phyloP scores from a whole-genome alignment of 2,329 filamentous ascomycete genomes.

The Trichoderma sp. region DNA sequence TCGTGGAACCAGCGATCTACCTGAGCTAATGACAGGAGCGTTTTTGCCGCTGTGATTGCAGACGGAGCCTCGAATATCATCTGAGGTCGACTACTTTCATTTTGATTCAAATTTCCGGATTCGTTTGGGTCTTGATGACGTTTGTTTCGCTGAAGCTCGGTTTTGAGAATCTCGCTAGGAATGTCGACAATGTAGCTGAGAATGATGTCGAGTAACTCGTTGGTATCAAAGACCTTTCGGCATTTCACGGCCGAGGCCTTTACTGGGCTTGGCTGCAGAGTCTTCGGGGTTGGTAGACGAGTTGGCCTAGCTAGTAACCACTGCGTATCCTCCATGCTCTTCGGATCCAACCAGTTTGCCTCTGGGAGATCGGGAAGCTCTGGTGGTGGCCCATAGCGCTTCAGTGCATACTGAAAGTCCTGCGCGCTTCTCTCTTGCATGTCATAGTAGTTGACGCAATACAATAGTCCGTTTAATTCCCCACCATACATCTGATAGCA shows the following conservation, averaged over 20 bases:
- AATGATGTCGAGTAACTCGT: conserved; percentile 2
- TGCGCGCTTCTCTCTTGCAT: conserved; percentile 14
- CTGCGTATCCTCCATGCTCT: conserved; percentile 13
- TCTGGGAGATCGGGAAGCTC: background rate
- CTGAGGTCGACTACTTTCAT: background rate
- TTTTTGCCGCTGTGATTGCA: background rate
- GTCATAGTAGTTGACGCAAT: conserved; percentile 8
- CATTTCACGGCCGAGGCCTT: background rate
- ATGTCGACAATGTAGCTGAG: conserved; percentile 11
- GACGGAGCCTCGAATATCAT: conserved; percentile 1
- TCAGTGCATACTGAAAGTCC: background rate
- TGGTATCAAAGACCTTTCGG: conserved; percentile 6
- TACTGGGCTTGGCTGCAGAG: background rate
- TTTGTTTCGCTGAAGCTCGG: background rate
- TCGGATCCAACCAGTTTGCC: conserved; percentile 5
- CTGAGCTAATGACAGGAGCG: background rate
- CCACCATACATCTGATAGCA: background rate
- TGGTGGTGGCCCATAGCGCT: background rate
- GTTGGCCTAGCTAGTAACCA: conserved; percentile 2
- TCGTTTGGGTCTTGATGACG: background rate
- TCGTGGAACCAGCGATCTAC: conserved; percentile 17
- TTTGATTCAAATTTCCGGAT: background rate
- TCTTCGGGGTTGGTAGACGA: background rate
- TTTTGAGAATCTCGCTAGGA: background rate
- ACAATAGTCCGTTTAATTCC: background rate